Base-by-base conservation (phyloP, 768 basidiomycete genomes). In the Trametopsis cervina region DNA sequence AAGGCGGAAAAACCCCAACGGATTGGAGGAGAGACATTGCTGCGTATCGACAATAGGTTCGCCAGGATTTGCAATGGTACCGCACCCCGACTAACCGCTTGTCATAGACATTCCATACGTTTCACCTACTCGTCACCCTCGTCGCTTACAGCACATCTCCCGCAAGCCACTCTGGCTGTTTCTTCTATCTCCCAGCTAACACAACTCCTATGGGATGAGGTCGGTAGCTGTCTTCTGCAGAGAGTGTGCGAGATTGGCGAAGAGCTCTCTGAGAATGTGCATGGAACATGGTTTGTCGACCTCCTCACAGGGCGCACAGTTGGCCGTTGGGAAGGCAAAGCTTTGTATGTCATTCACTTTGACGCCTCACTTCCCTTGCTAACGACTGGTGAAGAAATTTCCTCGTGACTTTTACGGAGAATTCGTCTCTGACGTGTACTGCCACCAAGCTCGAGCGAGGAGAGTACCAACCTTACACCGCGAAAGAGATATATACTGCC, bases 81-180 rank as follows among this genome's bases (percentile, higher is more conserved):
- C n/a, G n/a, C n/a, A n/a, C n/a, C n/a, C n/a, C n/a, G n/a, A n/a
- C n/a, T n/a, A 7, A 33, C 29, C 7, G 15, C 29, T 33, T 33
- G 7, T 25, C 21, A 13, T 48, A 89, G 88, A 54, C 81, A 86
- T 54, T 81, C 83, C 0, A 62, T 91, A 41, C 82, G 86, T 12
- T 76, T 92, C 56, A 88, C 85, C 2, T 82, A 89, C 59, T 58
- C 72, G 17, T 82, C 89, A 0, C 89, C 89, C 13, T 89, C 87
- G 10, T 75, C 77, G 9, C 64, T 92, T 22, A 80, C 75, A n/a
- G 88, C 83, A 0, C 85, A 89, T 60, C 74, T 91, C 18, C 75
- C 87, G 4, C 88, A 89, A 65, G 86, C 88, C 12, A 90, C 85
- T 1, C 64, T 90, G 15, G 60, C 74, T 1, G 78, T 91, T 12